These are phyloP conservation scores for Beauveria sp. DNA, from an alignment of 2,329 filamentous ascomycete species.

Conservation along the genomic window DNA sequence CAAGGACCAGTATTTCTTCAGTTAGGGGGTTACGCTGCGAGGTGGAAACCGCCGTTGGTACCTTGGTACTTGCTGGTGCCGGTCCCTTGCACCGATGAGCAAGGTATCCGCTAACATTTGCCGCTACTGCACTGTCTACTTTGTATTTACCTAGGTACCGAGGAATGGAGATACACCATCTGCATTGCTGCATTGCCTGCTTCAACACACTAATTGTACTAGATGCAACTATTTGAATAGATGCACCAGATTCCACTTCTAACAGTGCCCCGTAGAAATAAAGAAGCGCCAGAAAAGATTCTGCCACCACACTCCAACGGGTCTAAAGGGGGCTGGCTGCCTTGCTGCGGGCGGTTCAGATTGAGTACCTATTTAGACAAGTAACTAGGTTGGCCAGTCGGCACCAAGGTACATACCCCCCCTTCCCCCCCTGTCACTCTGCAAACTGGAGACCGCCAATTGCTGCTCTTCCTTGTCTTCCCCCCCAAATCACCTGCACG, in stretches of 20 bases:
- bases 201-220: background rate
- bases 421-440: background rate
- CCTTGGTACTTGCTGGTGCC: too few relatives aligned
- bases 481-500: constrained; percentile 1
- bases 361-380: background rate
- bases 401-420: background rate
- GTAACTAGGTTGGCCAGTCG: too few relatives aligned
- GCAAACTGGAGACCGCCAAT: constrained; percentile 8
- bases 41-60: too few relatives aligned
- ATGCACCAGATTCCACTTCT: background rate
- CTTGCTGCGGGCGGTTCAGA: constrained; percentile 2
- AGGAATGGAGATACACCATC: too few relatives aligned
- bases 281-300: background rate
- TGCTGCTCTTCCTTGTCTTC: background rate
- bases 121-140: too few relatives aligned
- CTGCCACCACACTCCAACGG: background rate
- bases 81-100: too few relatives aligned
- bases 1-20: background rate
- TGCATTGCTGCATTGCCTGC: too few relatives aligned
- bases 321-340: background rate
- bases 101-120: too few relatives aligned
- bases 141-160: too few relatives aligned
- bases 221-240: background rate
- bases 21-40: too few relatives aligned
- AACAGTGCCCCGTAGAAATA: background rate